Conservation (phyloP, 495 filamentous ascomycete genomes). For the Aspergillus conjunctus region DNA sequence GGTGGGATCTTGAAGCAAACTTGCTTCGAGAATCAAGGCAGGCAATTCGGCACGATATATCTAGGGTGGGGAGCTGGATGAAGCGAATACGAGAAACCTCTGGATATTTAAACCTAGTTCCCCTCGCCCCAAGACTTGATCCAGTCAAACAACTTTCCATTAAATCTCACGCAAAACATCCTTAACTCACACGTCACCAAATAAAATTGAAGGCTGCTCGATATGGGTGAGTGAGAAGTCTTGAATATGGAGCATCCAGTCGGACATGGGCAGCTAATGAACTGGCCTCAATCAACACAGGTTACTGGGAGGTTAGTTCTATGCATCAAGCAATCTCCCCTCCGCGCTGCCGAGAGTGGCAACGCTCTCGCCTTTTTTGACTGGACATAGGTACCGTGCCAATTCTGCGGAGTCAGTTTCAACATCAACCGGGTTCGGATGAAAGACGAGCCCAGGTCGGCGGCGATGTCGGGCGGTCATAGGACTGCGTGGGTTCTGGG, state of each 20-base stretch:
- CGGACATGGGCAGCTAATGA: not conserved
- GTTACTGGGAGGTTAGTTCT: not conserved
- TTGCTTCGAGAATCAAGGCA: no score
- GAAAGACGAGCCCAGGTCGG: constrained; percentile 26
- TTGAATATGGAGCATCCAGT: not conserved
- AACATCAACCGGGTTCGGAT: constrained; percentile 27
- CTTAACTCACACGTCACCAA: no score
- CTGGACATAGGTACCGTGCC: constrained; percentile 25
- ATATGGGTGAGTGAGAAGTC: not conserved
- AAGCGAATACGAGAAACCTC: no score
- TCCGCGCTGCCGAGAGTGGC: not conserved
- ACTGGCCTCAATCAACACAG: not conserved
- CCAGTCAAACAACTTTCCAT: no score
- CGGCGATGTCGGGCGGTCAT: constrained; percentile 16
- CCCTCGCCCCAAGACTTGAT: no score
- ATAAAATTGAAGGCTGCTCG: not conserved
- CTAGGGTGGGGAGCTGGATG: no score
- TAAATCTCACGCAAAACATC: no score
- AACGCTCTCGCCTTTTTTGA: not conserved
- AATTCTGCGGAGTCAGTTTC: constrained; percentile 37
- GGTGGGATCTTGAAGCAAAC: no score
- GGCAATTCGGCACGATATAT: no score
- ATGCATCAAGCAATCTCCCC: not conserved
- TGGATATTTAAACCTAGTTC: no score
- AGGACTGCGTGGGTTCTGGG: constrained; percentile 16